Evolutionary conservation across 768 basidiomycete species (phyloP), one percentile per base, ranked within the genome.

Genomic region (Termitomyces sp.): DNA sequence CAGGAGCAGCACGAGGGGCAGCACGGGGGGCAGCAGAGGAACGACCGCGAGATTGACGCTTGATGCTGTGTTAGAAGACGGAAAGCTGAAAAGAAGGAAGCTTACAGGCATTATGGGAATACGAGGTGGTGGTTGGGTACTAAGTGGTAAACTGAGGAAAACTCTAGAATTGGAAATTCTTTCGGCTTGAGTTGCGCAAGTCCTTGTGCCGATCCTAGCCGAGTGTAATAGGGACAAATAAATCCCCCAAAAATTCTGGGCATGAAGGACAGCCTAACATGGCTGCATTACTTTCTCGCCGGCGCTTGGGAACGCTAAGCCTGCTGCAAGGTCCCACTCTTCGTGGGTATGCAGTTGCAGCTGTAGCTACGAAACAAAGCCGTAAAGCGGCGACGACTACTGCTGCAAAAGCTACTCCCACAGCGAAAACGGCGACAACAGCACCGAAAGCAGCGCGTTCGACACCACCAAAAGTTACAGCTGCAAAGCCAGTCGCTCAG

Each of bases 11-110:
- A 55, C 72, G 72, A 2, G 82, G 76, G 59, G 81, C 76, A 41
- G 82, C 78, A 57, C 74, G 73, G 54, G 82, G 75, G 59, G 81
- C 75, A 48, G 82, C 77, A 57, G 87, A 78, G 58, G 89, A 82
- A 69, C 88, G 87, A 66, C 84, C 83, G 68, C 91, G 89, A 47
- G 91, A 91, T 75, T 83, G 82, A 71, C 91, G 90, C 91, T 92
- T 14, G 9, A 33, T 32, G 30, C 44, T 12, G 2, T 0, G 23
- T 60, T 4, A 61, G 59, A 61, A 9, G 36, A 56, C 52, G 12
- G 8, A 33, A 20, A 40, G 36, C n/a, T 47, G 51, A 47, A 23
- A 18, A 30, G 14, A 30, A 46, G 47, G 6, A 50, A 26, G 64
- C 78, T 66, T 69, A 79, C 78, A 72, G 78, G 69, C 77, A 79